Evolutionary conservation across 495 filamentous ascomycete species (phyloP), one percentile per base, ranked within the genome.

Genomic region (Aspergillus saccharolyticus): DNA sequence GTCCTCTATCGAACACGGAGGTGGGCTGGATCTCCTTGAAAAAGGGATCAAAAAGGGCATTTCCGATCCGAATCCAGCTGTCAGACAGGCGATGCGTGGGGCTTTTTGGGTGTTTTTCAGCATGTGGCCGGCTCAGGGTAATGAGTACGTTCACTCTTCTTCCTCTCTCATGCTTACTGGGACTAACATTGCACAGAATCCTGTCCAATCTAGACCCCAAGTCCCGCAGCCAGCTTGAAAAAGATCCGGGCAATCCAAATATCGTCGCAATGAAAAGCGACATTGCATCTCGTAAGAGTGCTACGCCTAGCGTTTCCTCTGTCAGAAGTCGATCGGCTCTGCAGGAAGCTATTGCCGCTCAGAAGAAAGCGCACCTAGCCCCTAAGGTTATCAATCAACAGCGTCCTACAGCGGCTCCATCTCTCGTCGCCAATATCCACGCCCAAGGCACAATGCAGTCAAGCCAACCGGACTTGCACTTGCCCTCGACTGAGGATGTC

Each of bases 11-110:
- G 93, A 97, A 63, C 90, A 94, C 66, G 79, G 83, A 24, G 91
- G 90, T 19, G 87, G 89, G 3, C 63, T 96, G 15, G 90, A 95
- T 42, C 56, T 89, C 30, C 81, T 96, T 12, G 91, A 96, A 42
- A 95, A 96, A 67, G 89, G 85, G 59, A 81, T 98, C 64, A 91
- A 87, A 70, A 94, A 89, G 63, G 86, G 93, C 15, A 78, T 98
- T 1, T 79, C 77, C 5, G 94, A 98, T 71, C 80, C 92, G 7
- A 96, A 96, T 65, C 90, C 91, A 3, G 85, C 80, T 33, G 92
- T 97, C 30, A 81, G 92, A 59, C 89, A 95, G 69, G 83, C 82
- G 24, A 90, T 89, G 82, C 83, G 94, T 62, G 75, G 80, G 28
- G 89, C 90, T 2, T 98, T 88, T 68, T 97, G 92, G 91, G 79